These are phyloP conservation scores for Parsonsia alboflavescens DNA, from an alignment of 257 asterid genomes.

Conservation along the genomic window DNA sequence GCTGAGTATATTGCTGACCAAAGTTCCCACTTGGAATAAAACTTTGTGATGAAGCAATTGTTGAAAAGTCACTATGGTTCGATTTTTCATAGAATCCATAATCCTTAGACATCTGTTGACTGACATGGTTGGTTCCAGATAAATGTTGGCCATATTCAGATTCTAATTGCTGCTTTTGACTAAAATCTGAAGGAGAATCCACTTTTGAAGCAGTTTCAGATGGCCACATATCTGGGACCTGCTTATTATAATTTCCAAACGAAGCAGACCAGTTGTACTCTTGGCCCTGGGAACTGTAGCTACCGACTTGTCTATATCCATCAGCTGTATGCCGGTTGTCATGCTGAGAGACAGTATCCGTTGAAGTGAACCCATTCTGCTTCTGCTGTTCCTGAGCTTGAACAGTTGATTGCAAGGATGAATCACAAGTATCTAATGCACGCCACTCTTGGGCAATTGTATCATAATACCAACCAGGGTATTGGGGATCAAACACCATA, in stretches of 20 bases:
- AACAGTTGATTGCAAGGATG: constrained; percentile 41
- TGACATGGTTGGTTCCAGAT: constrained; percentile 30
- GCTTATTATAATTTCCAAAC: constrained; percentile 36
- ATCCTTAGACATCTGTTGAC: constrained; percentile 33
- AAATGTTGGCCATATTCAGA: constrained; percentile 34
- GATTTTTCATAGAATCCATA: constrained; percentile 38
- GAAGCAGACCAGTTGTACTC: constrained; percentile 48
- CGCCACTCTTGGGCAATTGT: constrained; percentile 66
- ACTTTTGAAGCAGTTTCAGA: constrained; percentile 33
- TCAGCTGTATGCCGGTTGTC: constrained; percentile 25
- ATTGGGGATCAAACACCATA: constrained; percentile 89
- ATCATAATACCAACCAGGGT: constrained; percentile 93
- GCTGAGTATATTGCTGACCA: constrained; percentile 44
- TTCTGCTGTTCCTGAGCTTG: constrained; percentile 43
- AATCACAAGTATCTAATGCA: constrained; percentile 50
- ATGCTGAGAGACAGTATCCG: constrained; percentile 33
- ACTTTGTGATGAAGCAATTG: constrained; percentile 33
- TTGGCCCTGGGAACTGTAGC: constrained; percentile 32
- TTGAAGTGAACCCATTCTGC: constrained; percentile 37
- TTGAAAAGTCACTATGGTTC: constrained; percentile 35
- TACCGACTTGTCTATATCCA: constrained; percentile 29
- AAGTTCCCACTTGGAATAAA: constrained; percentile 36
- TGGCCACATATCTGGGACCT: constrained; percentile 38
- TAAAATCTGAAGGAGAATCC: constrained; percentile 34
- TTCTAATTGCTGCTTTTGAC: constrained; percentile 35